Evolutionary conservation across 805 yeast genomes (phyloP), one percentile per base, ranked within the genome.

Genomic region (Candida verbasci): DNA sequence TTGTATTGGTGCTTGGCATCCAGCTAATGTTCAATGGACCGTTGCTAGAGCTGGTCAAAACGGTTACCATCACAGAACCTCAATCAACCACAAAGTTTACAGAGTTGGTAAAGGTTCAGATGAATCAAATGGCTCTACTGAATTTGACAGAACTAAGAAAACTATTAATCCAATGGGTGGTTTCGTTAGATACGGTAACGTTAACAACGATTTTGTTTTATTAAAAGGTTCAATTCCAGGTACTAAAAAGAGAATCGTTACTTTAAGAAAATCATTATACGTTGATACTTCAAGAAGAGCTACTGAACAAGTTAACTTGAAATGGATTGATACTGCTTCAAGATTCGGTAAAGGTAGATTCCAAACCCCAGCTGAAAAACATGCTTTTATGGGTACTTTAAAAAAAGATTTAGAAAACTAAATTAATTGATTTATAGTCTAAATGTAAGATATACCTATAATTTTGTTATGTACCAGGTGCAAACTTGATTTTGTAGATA

Each of bases 1-100:
- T 68, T 93, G 99, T 87, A 93, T 93, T 67, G 99, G 99, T 83
- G 97, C 99, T 70, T 93, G 99, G 99, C 98, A 93, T 80, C 99
- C 99, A 74, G 83, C 96, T 79, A 96, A 88, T 82, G 99, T 93
- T 71, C 78, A 81, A 75, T 91, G 95, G 95, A 86, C 97, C 67
- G 99, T 93, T 74, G 97, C 98, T 64, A 87, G 99, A 77, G 96
- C 98, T 66, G 99, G 99, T 91, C 98, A 93, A 82, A 86, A 82
- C 79, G 99, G 99, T 86, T 93, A 85, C 96, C 98, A 93, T 78
- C 96, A 88, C 93, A 91, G 99, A 85, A 93, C 99, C 65, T 93
- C 98, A 55, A 85, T 91, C 73, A 94, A 93, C 97, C 98, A 93
- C 95, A 93, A 93, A 87, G 80, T 93, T 69, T 93, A 93, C 97